phyloP scores from a whole-genome alignment of 2,329 filamentous ascomycete genomes.

The Cladosporium sp. region DNA sequence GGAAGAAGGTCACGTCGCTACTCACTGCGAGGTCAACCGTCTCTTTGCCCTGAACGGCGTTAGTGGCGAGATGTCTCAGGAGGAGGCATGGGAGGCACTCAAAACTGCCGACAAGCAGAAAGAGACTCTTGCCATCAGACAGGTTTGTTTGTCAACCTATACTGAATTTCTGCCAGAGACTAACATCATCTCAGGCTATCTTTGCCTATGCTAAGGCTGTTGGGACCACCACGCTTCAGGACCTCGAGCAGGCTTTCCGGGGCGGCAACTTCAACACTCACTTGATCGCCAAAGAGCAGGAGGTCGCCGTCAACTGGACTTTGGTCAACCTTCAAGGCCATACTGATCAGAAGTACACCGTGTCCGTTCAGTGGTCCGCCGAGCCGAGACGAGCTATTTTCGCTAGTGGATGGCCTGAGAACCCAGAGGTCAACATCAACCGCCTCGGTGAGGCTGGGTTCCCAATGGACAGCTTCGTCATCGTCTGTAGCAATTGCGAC shows the following conservation, averaged over 20 bases:
- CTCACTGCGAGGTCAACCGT: constrained; percentile 57
- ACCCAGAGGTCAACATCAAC: constrained; percentile 47
- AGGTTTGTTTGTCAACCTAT: constrained; percentile 28
- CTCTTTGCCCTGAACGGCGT: constrained; percentile 54
- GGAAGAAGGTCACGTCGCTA: constrained; percentile 37
- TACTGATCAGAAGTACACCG: constrained; percentile 46
- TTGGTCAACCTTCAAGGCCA: constrained; percentile 71
- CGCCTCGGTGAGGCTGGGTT: constrained; percentile 51
- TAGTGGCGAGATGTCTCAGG: constrained; percentile 33
- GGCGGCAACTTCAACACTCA: constrained; percentile 51
- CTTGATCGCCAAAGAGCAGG: constrained; percentile 59
- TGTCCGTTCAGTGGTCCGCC: constrained; percentile 45
- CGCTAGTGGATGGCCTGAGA: constrained; percentile 46
- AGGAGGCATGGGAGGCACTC: constrained; percentile 58
- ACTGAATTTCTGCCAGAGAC: not conserved
- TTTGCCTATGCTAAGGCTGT: constrained; percentile 57
- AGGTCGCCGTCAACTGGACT: constrained; percentile 54
- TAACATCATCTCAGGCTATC: constrained; percentile 25
- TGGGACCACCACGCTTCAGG: constrained; percentile 54
- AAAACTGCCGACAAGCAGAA: constrained; percentile 47
- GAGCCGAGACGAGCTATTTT: constrained; percentile 46
- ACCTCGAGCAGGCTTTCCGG: constrained; percentile 61
- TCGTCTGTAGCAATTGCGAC: constrained; percentile 49
- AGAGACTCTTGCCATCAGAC: constrained; percentile 62
- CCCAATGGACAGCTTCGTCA: constrained; percentile 46